Percentiles rank a stretch among this genome's conserved stretches.
Evolutionary conservation across 2,329 filamentous ascomycete genomes (phyloP).

Genomic region (Sarocladium oryzae): DNA sequence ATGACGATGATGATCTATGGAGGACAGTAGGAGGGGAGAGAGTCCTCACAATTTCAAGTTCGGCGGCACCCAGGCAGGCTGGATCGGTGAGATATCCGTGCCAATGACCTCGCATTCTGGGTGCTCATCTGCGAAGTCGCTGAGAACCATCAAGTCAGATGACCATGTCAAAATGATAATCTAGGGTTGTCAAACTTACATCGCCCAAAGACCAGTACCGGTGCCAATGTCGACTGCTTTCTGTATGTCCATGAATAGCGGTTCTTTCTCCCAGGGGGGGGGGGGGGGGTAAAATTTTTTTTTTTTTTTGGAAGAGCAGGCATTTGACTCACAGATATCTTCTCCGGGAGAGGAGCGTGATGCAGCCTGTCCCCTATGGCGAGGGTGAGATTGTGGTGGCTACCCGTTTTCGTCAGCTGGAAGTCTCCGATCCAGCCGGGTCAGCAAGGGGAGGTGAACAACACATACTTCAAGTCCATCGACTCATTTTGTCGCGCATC

Average conservation of each 20-base stretch:
- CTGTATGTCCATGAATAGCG: not conserved
- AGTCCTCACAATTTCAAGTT: constrained; percentile 36
- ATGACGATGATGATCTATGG: not conserved
- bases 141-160: constrained; percentile 17
- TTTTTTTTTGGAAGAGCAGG: not conserved
- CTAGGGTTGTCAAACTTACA: not conserved
- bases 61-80: constrained; percentile 39
- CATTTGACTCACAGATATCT: constrained; percentile 9
- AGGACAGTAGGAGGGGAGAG: too few relatives aligned
- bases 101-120: constrained; percentile 41
- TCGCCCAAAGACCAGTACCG: constrained; percentile 23
- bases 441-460: not conserved
- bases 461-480: constrained; percentile 22
- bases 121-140: constrained; percentile 40
- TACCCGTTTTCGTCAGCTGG: not conserved
- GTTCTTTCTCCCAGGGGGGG: not conserved
- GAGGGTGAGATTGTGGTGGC: constrained; percentile 13
- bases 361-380: constrained; percentile 16
- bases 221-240: constrained; percentile 42
- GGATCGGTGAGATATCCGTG: constrained; percentile 52
- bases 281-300: too few relatives aligned
- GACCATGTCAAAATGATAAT: not conserved
- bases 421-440: not conserved
- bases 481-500: constrained; percentile 25
- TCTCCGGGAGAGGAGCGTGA: constrained; percentile 10